Evolutionary conservation across 2,329 filamentous ascomycete genomes (phyloP).

Genomic region (Neonectria punicea): DNA sequence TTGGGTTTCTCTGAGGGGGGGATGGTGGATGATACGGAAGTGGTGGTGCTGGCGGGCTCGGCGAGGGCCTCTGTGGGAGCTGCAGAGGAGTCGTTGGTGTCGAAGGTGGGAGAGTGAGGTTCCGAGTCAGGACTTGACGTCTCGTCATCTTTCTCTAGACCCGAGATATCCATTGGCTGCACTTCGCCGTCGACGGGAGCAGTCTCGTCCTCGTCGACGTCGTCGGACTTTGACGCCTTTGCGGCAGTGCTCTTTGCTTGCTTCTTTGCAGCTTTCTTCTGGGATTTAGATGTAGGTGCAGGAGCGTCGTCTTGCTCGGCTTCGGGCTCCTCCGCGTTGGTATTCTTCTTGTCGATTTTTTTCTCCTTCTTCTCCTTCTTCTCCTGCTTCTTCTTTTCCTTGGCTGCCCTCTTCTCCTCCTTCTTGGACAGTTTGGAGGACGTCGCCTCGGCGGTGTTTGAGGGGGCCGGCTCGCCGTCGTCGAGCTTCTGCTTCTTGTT

Average conservation of each 20-base stretch:
- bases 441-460: slow-evolving; percentile 59
- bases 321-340: slow-evolving; percentile 25
- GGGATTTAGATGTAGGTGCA: slow-evolving; percentile 36
- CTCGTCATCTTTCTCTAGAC: slow-evolving; percentile 54
- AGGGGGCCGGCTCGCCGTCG: slow-evolving; percentile 37
- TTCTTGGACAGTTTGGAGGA: slow-evolving; percentile 61
- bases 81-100: slow-evolving; percentile 59
- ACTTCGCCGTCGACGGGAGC: slow-evolving; percentile 28
- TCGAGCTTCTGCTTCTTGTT: slow-evolving; percentile 66
- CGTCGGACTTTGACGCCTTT: slow-evolving; percentile 30
- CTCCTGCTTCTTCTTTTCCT: slow-evolving; percentile 58
- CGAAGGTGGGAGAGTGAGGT: slow-evolving; percentile 64
- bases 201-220: slow-evolving; percentile 27
- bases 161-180: slow-evolving; percentile 42
- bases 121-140: slow-evolving; percentile 64
- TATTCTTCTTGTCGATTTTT: slow-evolving; percentile 42
- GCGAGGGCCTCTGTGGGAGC: slow-evolving; percentile 50
- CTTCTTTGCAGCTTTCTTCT: slow-evolving; percentile 44
- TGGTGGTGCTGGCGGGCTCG: slow-evolving; percentile 67
- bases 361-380: slow-evolving; percentile 58
- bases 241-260: slow-evolving; percentile 35
- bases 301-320: slow-evolving; percentile 30
- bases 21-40: slow-evolving; percentile 75
- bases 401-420: slow-evolving; percentile 63
- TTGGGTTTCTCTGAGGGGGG: slow-evolving; percentile 71